A percentile compares a stretch with the other conserved stretches of the same genome.
These are phyloP conservation scores for Phytophthora agathidicida DNA, from an alignment of 352 stramenopile genomes.

Conservation along the genomic window DNA sequence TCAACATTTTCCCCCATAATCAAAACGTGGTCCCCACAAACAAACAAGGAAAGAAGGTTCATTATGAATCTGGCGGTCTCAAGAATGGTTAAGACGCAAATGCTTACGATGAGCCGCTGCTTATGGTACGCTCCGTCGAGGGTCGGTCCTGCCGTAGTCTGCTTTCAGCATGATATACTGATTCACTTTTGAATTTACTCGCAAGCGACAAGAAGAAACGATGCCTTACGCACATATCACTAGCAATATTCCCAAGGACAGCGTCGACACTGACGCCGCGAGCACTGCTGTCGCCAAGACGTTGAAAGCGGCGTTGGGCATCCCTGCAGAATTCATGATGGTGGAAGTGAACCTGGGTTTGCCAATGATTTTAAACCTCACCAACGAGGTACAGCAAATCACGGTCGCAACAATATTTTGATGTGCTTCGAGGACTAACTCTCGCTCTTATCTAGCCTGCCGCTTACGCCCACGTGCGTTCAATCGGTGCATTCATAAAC, in stretches of 20 bases:
- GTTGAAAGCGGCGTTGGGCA: slow-evolving; percentile 37
- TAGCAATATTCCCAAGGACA: slow-evolving; percentile 45
- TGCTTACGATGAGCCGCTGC: no score
- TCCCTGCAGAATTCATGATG: slow-evolving; percentile 45
- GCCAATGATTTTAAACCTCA: slow-evolving; percentile 38
- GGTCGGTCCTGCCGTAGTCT: no score
- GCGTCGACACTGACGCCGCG: slow-evolving; percentile 33
- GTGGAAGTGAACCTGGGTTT: slow-evolving; percentile 46
- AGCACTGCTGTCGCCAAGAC: slow-evolving; percentile 47
- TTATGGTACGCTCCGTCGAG: no score
- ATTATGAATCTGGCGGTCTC: no score
- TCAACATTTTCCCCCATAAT: no score
- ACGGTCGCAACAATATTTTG: background rate
- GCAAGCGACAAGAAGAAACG: background rate
- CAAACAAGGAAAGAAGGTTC: no score
- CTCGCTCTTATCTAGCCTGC: slow-evolving; percentile 29
- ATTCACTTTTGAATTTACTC: no score
- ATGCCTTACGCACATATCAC: slow-evolving; percentile 55
- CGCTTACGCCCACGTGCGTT: slow-evolving; percentile 44
- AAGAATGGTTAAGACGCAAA: no score
- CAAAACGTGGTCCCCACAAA: no score
- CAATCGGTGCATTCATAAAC: no score
- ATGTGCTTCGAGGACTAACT: slow-evolving; percentile 28
- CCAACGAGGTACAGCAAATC: slow-evolving; percentile 24
- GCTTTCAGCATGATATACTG: no score